phyloP scores from a whole-genome alignment of 75 land plant species.

The Azolla pinnata region DNA sequence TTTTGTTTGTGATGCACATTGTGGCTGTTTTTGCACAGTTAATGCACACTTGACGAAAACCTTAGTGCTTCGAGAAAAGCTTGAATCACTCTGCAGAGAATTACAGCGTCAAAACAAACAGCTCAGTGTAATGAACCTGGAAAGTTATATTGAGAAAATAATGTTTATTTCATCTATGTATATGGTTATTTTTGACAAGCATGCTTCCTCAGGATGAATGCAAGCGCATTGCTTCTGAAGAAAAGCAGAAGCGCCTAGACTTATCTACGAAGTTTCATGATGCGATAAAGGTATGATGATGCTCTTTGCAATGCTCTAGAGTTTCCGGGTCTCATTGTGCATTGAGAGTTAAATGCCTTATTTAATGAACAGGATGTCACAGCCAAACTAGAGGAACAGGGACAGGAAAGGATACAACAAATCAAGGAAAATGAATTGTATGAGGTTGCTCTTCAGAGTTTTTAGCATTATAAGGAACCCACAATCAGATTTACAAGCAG shows the following conservation, averaged over 20 bases:
- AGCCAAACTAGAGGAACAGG: slow-evolving; percentile 76
- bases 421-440: slow-evolving; percentile 93
- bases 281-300: slow-evolving; percentile 74
- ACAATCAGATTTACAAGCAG: no score
- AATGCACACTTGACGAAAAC: slow-evolving; percentile 32
- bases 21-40: slow-evolving; percentile 25
- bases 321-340: neutral
- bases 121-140: slow-evolving; percentile 45
- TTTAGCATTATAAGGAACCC: no score
- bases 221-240: slow-evolving; percentile 75
- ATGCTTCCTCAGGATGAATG: slow-evolving; percentile 80
- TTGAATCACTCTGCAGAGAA: slow-evolving; percentile 93
- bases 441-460: no score
- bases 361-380: slow-evolving; percentile 32
- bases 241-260: slow-evolving; percentile 68
- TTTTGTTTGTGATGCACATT: neutral
- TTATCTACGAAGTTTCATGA: slow-evolving; percentile 78
- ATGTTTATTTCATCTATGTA: neutral
- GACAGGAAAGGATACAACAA: slow-evolving; percentile 69
- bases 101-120: slow-evolving; percentile 90
- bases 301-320: neutral
- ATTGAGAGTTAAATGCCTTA: neutral
- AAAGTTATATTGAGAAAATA: neutral
- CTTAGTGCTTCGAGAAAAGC: slow-evolving; percentile 63
- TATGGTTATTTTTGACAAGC: no score